These are phyloP conservation scores for Trapa bicornis DNA, from an alignment of 345 rosid genomes.

Conservation along the genomic window DNA sequence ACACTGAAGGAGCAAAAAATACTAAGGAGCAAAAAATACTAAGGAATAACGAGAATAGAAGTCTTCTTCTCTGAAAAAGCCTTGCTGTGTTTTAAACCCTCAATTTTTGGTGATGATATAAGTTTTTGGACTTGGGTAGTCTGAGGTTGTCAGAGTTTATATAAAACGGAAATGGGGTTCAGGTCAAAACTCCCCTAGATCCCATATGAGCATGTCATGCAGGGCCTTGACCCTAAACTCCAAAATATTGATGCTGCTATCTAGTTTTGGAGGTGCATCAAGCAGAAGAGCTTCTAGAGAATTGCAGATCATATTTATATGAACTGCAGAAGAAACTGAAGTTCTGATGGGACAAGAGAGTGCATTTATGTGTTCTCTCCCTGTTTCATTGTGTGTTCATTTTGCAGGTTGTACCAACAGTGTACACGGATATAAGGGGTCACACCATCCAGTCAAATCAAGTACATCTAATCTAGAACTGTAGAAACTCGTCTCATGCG, in stretches of 20 bases:
- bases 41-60: not conserved
- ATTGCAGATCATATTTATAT: no score
- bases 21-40: not conserved
- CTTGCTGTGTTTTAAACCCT: not conserved
- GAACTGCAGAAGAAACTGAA: not conserved
- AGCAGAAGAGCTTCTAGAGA: no score
- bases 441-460: constrained; percentile 82
- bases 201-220: not conserved
- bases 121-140: not conserved
- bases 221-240: not conserved
- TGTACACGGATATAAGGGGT: constrained; percentile 67
- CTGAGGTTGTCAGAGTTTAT: not conserved
- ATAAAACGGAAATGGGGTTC: not conserved
- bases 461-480: constrained; percentile 20
- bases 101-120: not conserved
- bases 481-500: no score
- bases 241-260: not conserved
- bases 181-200: not conserved
- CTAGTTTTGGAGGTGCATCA: not conserved
- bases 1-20: not conserved
- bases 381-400: not conserved
- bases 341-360: not conserved
- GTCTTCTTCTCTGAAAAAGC: not conserved
- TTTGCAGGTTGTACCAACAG: constrained; percentile 83
- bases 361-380: not conserved